Conservation (phyloP, 2,329 filamentous ascomycete genomes). For the Chaetothyriales sp. region DNA sequence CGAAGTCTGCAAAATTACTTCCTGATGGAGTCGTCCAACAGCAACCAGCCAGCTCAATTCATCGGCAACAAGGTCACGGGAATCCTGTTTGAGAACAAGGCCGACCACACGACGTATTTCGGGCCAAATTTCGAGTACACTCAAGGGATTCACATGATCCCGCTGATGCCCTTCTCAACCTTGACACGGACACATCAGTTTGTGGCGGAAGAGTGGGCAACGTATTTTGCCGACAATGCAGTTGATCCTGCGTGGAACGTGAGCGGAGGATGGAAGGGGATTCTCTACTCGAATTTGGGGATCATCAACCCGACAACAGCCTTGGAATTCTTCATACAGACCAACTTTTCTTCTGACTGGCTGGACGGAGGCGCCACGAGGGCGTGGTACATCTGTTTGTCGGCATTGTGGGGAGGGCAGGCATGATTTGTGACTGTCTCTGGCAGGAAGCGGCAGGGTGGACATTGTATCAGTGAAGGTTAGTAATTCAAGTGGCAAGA, state of each 20-base stretch:
- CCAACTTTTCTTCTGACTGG: conserved; percentile 50
- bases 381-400: conserved; percentile 73
- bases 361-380: conserved; percentile 61
- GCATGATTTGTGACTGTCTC: conserved; percentile 1
- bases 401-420: conserved; percentile 45
- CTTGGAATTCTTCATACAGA: conserved; percentile 58
- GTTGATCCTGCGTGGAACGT: conserved; percentile 42
- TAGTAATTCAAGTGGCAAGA: no score
- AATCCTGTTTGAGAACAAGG: conserved; percentile 83
- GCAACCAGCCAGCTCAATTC: conserved; percentile 58
- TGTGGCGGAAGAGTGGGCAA: conserved; percentile 67
- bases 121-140: conserved; percentile 57
- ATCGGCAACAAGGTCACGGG: conserved; percentile 59
- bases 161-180: conserved; percentile 52
- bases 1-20: conserved; percentile 68
- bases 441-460: no score
- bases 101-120: conserved; percentile 86
- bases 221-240: conserved; percentile 56
- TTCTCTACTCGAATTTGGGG: conserved; percentile 69
- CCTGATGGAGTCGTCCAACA: conserved; percentile 57
- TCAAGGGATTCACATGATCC: conserved; percentile 68
- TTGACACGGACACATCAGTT: conserved; percentile 54
- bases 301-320: conserved; percentile 55
- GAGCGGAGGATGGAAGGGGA: conserved; percentile 67
- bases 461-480: no score